Percentiles rank a stretch among this genome's conserved stretches.
These are phyloP conservation scores for Mesembryanthemum crystallinum DNA, from an alignment of 148 eudicot genomes.

Conservation along the genomic window DNA sequence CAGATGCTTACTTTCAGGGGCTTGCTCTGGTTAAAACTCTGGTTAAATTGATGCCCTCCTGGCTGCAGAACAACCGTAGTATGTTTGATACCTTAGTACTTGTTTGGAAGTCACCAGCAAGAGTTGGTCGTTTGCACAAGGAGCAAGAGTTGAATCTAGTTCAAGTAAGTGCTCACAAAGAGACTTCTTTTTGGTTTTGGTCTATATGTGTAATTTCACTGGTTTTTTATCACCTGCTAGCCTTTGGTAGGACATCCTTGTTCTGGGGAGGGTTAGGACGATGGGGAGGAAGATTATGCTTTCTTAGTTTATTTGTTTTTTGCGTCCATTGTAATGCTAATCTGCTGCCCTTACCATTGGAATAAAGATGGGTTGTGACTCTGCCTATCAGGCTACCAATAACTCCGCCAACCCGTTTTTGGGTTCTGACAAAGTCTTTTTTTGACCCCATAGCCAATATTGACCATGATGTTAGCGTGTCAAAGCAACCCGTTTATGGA, in stretches of 20 bases:
- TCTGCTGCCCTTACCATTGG: not conserved
- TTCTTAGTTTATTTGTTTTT: not conserved
- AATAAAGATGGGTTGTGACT: not conserved
- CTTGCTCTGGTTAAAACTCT: slow-evolving; percentile 78
- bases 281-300: not conserved
- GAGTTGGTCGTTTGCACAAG: slow-evolving; percentile 76
- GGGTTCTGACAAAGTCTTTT: too few relatives aligned
- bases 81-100: slow-evolving; percentile 79
- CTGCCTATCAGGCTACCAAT: too few relatives aligned
- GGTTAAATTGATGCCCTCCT: slow-evolving; percentile 87
- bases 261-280: not conserved
- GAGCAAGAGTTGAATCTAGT: slow-evolving; percentile 89
- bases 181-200: not conserved
- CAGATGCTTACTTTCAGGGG: slow-evolving; percentile 94
- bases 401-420: too few relatives aligned
- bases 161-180: slow-evolving; percentile 46
- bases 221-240: not conserved
- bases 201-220: not conserved
- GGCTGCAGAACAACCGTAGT: slow-evolving; percentile 82
- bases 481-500: too few relatives aligned
- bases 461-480: too few relatives aligned
- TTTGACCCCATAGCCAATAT: too few relatives aligned
- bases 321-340: not conserved
- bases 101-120: slow-evolving; percentile 89
- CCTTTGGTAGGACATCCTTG: not conserved